Evolutionary conservation across 2,329 filamentous ascomycete genomes (phyloP).

Genomic region (Paracoccidioides brasiliensis): DNA sequence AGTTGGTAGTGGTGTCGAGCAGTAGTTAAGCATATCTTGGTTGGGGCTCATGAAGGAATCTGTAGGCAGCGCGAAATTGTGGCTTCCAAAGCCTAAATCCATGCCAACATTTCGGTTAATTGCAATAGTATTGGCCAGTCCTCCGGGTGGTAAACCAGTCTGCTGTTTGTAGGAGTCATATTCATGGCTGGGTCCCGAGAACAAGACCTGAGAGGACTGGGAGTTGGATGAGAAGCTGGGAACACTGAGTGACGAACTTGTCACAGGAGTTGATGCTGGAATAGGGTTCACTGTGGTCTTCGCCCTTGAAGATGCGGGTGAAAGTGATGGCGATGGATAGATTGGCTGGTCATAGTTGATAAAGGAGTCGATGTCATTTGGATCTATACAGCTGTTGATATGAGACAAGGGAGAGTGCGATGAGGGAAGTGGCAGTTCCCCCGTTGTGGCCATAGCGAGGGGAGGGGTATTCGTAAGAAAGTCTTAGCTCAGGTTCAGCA

Average conservation of each 20-base stretch:
- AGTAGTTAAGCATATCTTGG: neutral
- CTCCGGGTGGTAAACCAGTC: slow-evolving; percentile 79
- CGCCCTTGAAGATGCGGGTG: slow-evolving; percentile 7
- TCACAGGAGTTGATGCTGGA: slow-evolving; percentile 9
- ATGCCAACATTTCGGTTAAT: slow-evolving; percentile 57
- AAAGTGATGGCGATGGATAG: slow-evolving; percentile 22
- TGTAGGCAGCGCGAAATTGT: slow-evolving; percentile 49
- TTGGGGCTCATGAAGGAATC: slow-evolving; percentile 15
- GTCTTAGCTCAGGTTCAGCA: neutral
- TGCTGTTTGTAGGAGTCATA: slow-evolving; percentile 94
- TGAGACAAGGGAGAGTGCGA: slow-evolving; percentile 16
- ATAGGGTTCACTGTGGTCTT: slow-evolving; percentile 3
- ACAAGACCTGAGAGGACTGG: slow-evolving; percentile 37
- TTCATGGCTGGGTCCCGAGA: slow-evolving; percentile 79
- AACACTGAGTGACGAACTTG: slow-evolving; percentile 21
- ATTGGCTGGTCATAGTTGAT: slow-evolving; percentile 34
- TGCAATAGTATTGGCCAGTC: slow-evolving; percentile 64
- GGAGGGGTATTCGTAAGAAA: neutral
- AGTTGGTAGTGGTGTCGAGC: slow-evolving; percentile 13
- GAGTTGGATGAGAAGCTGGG: slow-evolving; percentile 21
- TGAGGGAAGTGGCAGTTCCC: slow-evolving; percentile 13
- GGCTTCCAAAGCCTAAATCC: slow-evolving; percentile 56
- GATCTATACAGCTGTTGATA: slow-evolving; percentile 26
- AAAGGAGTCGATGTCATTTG: slow-evolving; percentile 33
- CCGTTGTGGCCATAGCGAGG: slow-evolving; percentile 10